Base-by-base conservation (phyloP, 2,329 filamentous ascomycete genomes). In the Beauveria scarabaeidicola region DNA sequence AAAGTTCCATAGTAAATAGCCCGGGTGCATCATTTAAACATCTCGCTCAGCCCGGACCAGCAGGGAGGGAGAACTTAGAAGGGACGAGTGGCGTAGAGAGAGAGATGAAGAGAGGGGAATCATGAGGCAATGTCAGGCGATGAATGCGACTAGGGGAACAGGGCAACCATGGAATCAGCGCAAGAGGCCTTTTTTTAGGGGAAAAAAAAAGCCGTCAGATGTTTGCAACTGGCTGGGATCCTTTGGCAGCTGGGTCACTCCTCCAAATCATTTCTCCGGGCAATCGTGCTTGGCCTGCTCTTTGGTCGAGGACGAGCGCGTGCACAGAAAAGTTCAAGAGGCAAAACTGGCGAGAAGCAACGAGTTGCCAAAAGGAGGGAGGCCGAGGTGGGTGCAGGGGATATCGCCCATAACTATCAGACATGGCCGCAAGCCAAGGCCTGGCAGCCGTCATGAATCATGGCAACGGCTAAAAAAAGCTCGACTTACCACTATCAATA, bases 11-110 rank as follows among this genome's bases (percentile, higher is more conserved):
- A 23, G 19, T 38, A n/a, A n/a, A n/a, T n/a, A 21, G 43, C 19
- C 19, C 23, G 41, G 29, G 40, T n/a, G 52, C 41, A 56, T 47
- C 27, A 38, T 56, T 36, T 15, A 36, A 15, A 9, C 52, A 46
- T 56, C 41, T 56, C 52, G 52, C 52, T 23, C 52, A 56, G 40
- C 29, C 52, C 52, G 52, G 29, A 29, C 40, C 40, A 32, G 52
- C n/a, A 36, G 52, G 52, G 41, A 38, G 36, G 52, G 52, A 32
- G 40, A 36, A 36, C 10, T 29, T 23, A n/a, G 19, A 44, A 29
- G 25, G 52, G 10, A 19, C 17, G 40, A 54, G 32, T 9, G 48
- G n/a, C 48, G 43, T 23, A 46, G 15, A 5, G 19, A 52, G 36
- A 19, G 48, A 21, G 48, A 48, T 17, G 48, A 38, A 13, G 27